Evolutionary conservation across 2,329 filamentous ascomycete genomes (phyloP), one percentile per base, ranked within the genome.

Genomic region (Neoascochyta sp.): DNA sequence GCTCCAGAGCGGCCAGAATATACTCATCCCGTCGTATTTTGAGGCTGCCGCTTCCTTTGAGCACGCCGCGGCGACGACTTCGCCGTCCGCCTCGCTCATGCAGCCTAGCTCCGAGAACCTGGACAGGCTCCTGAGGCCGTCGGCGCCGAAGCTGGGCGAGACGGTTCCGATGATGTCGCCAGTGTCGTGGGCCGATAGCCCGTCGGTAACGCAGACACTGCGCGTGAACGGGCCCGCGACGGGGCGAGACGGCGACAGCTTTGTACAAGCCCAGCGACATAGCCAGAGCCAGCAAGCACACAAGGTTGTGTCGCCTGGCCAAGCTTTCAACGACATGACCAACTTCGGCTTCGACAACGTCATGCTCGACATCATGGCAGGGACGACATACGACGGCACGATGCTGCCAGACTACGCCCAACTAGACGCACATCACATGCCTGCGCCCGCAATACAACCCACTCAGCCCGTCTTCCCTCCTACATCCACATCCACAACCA

Each of bases 121-220:
- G 8, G 57, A 62, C 19, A 50, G 28, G n/a, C 38, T 60, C 41
- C 41, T 60, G 7, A 43, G 50, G 31, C 53, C 55, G 4, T 29
- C 43, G 7, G 55, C 47, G 9, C 47, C 50, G 4, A 48, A 39
- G 18, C 27, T 61, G 13, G 57, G 58, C 5, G 55, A 60, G 15
- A 45, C 41, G 14, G 45, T 43, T 0, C 24, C 9, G 22, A 31
- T 48, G 5, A 29, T 31, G 23, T 41, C 38, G 5, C 41, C 50
- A 8, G 45, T 43, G 19, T 59, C 48, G 33, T 60, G 50, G 39
- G 47, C 47, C 1, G 48, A 33, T 21, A 50, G 43, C n/a, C 34
- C 43, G 3, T 28, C 28, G 10, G 16, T 30, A 32, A 27, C 9
- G 24, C 28, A 8, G 29, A 14, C 14, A 16, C n/a, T 12, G 24